These are phyloP conservation scores for Ceraceosorus guamensis DNA, from an alignment of 1,284 basidiomycete genomes.

Conservation along the genomic window DNA sequence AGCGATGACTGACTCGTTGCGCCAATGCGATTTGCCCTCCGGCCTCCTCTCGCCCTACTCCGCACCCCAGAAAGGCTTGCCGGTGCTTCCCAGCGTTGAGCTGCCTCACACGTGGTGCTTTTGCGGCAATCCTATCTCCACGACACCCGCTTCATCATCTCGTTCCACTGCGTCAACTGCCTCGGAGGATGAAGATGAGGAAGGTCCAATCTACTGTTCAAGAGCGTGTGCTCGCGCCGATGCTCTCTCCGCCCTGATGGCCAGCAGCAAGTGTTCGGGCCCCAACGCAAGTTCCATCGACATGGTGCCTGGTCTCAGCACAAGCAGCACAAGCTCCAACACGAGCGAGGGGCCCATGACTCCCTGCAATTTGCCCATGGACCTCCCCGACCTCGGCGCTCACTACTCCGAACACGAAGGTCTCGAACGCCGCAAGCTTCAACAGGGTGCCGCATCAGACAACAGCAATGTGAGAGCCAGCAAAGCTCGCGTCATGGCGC, in stretches of 20 bases:
- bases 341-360: neutral
- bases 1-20: too few relatives aligned
- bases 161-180: neutral
- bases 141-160: too few relatives aligned
- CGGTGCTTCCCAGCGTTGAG: too few relatives aligned
- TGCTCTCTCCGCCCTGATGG: slow-evolving; percentile 1
- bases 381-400: neutral
- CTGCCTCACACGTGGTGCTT: too few relatives aligned
- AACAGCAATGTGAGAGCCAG: too few relatives aligned
- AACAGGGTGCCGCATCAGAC: too few relatives aligned
- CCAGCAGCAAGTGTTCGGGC: neutral
- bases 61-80: too few relatives aligned
- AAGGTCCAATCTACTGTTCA: slow-evolving; percentile 4
- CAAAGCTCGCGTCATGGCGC: neutral
- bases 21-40: too few relatives aligned
- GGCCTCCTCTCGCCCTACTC: too few relatives aligned
- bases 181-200: neutral
- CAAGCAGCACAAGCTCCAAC: neutral
- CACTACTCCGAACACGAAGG: neutral
- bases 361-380: neutral
- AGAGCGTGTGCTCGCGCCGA: slow-evolving; percentile 2
- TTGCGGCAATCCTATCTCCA: too few relatives aligned
- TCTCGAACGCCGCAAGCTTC: too few relatives aligned
- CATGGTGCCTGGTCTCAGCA: neutral
- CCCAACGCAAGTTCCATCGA: too few relatives aligned